These are phyloP conservation scores for Trichoderma sp. DNA, from an alignment of 2,329 filamentous ascomycete species.

Conservation along the genomic window DNA sequence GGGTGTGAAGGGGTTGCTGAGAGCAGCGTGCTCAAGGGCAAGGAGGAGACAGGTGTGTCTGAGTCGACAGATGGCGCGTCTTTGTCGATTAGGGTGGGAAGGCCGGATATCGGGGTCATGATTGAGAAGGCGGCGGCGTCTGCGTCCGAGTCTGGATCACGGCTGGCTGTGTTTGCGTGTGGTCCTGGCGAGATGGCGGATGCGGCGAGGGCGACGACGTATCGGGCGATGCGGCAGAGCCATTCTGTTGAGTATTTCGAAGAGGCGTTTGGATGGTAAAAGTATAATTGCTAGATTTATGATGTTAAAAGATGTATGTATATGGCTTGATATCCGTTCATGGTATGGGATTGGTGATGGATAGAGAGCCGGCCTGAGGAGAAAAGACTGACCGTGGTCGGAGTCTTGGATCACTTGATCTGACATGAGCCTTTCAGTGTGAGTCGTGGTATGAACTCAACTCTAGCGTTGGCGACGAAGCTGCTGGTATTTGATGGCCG, in stretches of 20 bases:
- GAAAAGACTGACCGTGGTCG: no score
- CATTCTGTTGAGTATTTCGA: slow-evolving; percentile 16
- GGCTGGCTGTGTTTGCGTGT: slow-evolving; percentile 4
- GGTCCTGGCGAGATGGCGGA: background rate
- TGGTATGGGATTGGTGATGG: no score
- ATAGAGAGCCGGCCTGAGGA: no score
- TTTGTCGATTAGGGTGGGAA: background rate
- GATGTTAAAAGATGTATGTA: background rate
- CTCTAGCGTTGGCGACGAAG: no score
- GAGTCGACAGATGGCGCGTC: background rate
- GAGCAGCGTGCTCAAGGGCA: background rate
- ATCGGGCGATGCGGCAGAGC: slow-evolving; percentile 5
- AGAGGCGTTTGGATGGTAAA: slow-evolving; percentile 20
- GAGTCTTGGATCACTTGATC: no score
- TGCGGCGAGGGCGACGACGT: slow-evolving; percentile 3
- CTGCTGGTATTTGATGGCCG: no score
- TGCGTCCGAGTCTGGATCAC: slow-evolving; percentile 12
- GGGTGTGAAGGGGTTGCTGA: background rate
- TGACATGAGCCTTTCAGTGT: no score
- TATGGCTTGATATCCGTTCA: no score
- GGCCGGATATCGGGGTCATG: slow-evolving; percentile 1
- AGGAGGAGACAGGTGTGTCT: slow-evolving; percentile 2
- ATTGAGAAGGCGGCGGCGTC: slow-evolving; percentile 4
- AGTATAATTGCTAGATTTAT: background rate
- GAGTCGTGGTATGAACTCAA: no score